These are phyloP conservation scores for Penicillium concentricum DNA, from an alignment of 2,329 filamentous ascomycete genomes.

Conservation along the genomic window DNA sequence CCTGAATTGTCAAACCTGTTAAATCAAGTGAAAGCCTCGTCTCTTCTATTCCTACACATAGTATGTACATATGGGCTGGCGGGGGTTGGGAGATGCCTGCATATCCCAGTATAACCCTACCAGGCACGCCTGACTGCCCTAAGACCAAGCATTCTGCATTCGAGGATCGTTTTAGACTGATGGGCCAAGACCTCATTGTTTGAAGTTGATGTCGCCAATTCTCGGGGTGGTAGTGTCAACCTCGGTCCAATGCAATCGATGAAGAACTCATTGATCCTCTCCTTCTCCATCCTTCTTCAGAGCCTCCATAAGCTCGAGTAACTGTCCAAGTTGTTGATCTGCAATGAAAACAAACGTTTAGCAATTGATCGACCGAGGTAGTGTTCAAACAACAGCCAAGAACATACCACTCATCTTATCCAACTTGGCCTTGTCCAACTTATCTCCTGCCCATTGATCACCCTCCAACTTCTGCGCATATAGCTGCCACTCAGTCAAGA, in stretches of 20 bases:
- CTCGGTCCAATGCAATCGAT: constrained; percentile 4
- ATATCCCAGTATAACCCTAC: constrained; percentile 9
- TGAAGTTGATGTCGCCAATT: background rate
- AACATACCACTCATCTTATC: constrained; percentile 87
- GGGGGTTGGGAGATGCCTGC: constrained; percentile 19
- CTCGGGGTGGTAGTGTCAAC: background rate
- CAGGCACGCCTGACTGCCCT: background rate
- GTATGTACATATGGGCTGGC: constrained; percentile 16
- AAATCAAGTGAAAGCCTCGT: background rate
- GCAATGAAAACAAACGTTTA: constrained; percentile 1
- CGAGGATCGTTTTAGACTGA: background rate
- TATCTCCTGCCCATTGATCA: constrained; percentile 78
- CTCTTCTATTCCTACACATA: background rate
- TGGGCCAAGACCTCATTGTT: background rate
- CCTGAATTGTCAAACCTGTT: background rate
- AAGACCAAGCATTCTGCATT: background rate
- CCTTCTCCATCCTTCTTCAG: constrained; percentile 53
- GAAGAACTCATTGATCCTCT: constrained; percentile 30
- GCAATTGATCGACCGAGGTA: background rate
- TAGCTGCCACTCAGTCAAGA: constrained; percentile 92
- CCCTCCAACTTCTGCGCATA: constrained; percentile 93
- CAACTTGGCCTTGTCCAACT: constrained; percentile 77
- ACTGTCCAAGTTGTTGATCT: constrained; percentile 91
- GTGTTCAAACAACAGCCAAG: constrained; percentile 15
- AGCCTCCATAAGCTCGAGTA: constrained; percentile 90